A percentile compares a stretch with the other conserved stretches of the same genome.
These are phyloP conservation scores for Omphalotus olearius DNA, from an alignment of 1,284 basidiomycete genomes.

Conservation along the genomic window DNA sequence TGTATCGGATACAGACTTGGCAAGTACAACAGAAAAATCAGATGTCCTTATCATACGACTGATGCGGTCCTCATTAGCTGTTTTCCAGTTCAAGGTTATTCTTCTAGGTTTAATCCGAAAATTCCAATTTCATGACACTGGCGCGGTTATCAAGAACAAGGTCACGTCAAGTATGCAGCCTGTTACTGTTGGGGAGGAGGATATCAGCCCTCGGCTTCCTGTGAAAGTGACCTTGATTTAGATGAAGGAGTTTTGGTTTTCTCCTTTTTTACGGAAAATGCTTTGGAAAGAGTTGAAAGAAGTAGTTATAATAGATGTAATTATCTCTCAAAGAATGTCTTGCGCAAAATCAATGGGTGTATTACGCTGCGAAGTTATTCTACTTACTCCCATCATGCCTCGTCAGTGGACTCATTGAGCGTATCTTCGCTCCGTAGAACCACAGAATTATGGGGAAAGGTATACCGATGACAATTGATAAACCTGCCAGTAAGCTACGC, in stretches of 20 bases:
- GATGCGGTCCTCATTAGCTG: neutral
- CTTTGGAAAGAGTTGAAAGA: too few relatives aligned
- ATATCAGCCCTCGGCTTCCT: conserved; percentile 7
- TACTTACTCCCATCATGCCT: too few relatives aligned
- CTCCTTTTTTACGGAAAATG: too few relatives aligned
- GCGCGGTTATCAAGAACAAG: conserved; percentile 7
- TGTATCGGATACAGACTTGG: conserved; percentile 28
- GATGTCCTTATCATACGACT: neutral
- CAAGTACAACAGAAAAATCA: neutral
- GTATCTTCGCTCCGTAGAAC: conserved; percentile 50
- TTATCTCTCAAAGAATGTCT: too few relatives aligned
- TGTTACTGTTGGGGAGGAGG: conserved; percentile 14
- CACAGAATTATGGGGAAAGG: conserved; percentile 66
- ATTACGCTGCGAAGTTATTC: too few relatives aligned
- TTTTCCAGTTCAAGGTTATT: conserved; percentile 12
- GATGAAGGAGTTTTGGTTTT: neutral
- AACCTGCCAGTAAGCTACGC: conserved; percentile 25
- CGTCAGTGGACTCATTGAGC: conserved; percentile 18
- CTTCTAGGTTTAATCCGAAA: neutral
- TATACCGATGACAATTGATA: conserved; percentile 49
- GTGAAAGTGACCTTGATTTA: conserved; percentile 9
- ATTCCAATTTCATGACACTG: conserved; percentile 13
- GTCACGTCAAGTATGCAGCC: conserved; percentile 12
- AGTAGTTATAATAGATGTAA: too few relatives aligned
- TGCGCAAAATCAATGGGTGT: too few relatives aligned